Evolutionary conservation across 768 basidiomycete genomes (phyloP), one percentile per base, ranked within the genome.

Genomic region (Mycena indigotica): DNA sequence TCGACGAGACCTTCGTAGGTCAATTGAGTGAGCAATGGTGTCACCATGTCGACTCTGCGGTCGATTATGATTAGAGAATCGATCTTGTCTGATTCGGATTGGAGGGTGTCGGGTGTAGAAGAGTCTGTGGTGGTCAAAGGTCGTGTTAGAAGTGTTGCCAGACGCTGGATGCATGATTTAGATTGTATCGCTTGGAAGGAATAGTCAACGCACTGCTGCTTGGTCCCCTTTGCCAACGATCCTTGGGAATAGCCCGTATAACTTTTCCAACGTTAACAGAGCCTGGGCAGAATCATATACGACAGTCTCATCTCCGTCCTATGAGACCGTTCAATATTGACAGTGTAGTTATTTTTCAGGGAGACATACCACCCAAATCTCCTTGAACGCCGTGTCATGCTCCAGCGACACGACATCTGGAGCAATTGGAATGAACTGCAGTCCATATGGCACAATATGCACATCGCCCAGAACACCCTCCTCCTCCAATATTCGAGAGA

Each of bases 381-480:
- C 93, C 73, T 85, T 88, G 75, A 96, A 93, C 1, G 90, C 87
- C 58, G 79, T 81, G 46, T 94, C 92, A 62, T 87, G 74, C 75
- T 99, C 97, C 28, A 99, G 74, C 2, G 94, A 97, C 28, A 98
- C 75, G 56, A 98, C 85, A 71, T 99, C 97, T 17, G 93, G 88
- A 56, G 95, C 95, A 32, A 98, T 67, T 16, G 95, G 94, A 60
- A 98, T 93, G 65, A 98, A 92, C 65, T 95, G 94, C 23, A 99
- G 80, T 70, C 93, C 92, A 72, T 93, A 96, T 26, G 92, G 84
- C 19, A 86, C 84, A 28, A 98, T 84, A 6, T 84, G 87, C 44
- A 99, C 80, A 66, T 98, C 95, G n/a, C 97, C 97, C 16, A 95
- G 81, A 1, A 99, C 95, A n/a, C 96, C 97, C 67, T 97, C 91